A percentile compares a stretch with the other conserved stretches of the same genome.
phyloP scores from a whole-genome alignment of 1,284 basidiomycete genomes.

The Athelia sp. region DNA sequence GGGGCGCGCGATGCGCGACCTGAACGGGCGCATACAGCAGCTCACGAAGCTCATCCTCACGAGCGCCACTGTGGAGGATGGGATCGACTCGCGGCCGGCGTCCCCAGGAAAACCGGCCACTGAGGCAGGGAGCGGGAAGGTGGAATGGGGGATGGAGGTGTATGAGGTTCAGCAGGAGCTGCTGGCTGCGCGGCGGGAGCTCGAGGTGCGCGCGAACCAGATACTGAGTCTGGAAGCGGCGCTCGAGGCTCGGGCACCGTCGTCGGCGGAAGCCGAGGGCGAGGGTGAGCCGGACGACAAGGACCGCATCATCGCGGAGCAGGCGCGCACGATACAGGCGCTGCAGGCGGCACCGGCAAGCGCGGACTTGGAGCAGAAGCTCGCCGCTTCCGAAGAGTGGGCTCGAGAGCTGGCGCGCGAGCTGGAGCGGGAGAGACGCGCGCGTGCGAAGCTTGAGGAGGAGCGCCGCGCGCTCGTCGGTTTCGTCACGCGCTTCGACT shows the following conservation, averaged over 20 bases:
- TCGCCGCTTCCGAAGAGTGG: constrained; percentile 72
- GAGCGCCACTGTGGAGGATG: constrained; percentile 74
- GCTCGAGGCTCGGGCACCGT: constrained; percentile 50
- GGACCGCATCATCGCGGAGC: constrained; percentile 63
- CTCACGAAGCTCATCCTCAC: constrained; percentile 85
- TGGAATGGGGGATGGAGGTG: background rate
- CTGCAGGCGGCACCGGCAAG: constrained; percentile 68
- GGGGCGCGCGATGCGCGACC: constrained; percentile 73
- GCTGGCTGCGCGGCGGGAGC: constrained; percentile 64
- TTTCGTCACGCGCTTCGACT: constrained; percentile 76
- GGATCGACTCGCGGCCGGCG: constrained; percentile 65
- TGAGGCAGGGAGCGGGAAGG: too few species aligned
- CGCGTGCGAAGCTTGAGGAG: constrained; percentile 59
- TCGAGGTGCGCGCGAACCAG: constrained; percentile 75
- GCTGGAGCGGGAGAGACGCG: constrained; percentile 69
- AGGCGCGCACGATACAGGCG: constrained; percentile 64
- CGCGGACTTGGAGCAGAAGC: constrained; percentile 77
- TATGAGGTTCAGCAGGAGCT: constrained; percentile 80
- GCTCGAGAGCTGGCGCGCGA: constrained; percentile 64
- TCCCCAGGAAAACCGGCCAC: constrained; percentile 43
- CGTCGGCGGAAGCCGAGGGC: constrained; percentile 32
- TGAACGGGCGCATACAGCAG: constrained; percentile 78
- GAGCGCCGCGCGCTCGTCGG: constrained; percentile 69
- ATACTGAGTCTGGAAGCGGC: constrained; percentile 77
- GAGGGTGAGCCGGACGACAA: constrained; percentile 62